Percentiles rank a stretch among this genome's conserved stretches.
Conservation (phyloP, 441 rosid species). For the Gossypium davidsonii region DNA sequence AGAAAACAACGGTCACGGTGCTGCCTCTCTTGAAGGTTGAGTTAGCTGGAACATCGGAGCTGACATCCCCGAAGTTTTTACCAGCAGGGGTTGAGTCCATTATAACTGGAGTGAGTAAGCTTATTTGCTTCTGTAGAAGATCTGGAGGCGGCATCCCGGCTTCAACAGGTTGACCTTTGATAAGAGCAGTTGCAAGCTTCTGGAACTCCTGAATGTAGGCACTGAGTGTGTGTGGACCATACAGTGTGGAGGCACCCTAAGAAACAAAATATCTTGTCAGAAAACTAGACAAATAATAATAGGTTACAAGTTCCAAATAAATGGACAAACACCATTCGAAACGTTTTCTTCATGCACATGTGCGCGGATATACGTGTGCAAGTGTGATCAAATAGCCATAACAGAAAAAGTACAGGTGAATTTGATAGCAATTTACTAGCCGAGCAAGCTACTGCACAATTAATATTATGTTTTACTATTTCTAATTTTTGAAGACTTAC, state of each 20-base stretch:
- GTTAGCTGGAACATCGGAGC: conserved; percentile 60
- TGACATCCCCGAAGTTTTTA: conserved; percentile 61
- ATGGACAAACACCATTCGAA: not conserved
- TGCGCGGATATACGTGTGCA: not conserved
- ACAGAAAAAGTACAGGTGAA: not conserved
- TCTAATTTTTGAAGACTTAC: no score
- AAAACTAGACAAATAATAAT: not conserved
- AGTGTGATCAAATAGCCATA: not conserved
- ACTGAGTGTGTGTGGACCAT: conserved; percentile 80
- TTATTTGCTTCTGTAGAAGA: conserved; percentile 62
- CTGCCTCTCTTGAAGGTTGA: conserved; percentile 61
- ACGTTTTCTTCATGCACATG: not conserved
- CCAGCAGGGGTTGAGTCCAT: conserved; percentile 67
- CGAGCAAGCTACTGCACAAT: not conserved
- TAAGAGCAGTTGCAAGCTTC: conserved; percentile 62
- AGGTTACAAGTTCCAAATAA: not conserved
- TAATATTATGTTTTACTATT: no score
- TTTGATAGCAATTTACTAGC: not conserved
- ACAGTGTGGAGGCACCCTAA: conserved; percentile 89
- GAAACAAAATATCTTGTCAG: not conserved
- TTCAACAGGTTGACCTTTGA: conserved; percentile 42
- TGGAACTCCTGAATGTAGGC: conserved; percentile 87
- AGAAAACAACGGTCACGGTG: conserved; percentile 58
- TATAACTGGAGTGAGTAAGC: conserved; percentile 76
- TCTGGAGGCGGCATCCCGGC: conserved; percentile 71